Base-by-base conservation (phyloP, 306 rosid species). In the Ormosia semicastrata region DNA sequence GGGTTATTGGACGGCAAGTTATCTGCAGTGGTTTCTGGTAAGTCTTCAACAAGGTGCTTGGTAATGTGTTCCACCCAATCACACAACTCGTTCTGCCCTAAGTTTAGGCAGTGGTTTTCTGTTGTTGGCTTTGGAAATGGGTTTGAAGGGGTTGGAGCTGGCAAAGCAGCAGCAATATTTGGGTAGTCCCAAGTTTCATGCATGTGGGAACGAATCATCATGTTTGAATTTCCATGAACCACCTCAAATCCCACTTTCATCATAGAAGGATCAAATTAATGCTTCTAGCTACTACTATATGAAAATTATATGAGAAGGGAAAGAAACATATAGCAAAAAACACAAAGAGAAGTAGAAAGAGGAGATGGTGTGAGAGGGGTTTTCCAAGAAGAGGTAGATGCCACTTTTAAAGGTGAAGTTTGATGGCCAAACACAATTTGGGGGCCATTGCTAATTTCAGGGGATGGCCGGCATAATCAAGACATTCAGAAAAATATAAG, bases 391-490 rank as follows among this genome's bases (percentile, higher is more conserved):
- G 87, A 77, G 88, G 68, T n/a, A 80, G 54, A 40, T 56, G 81
- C 46, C 73, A 60, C 63, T 80, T 91, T 84, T 90, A 90, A 85
- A 87, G 88, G 86, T 34, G 64, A 79, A 81, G 4, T 66, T 47
- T 79, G 49, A 65, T 57, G 83, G 57, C 4, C 34, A 34, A 71
- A 84, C 66, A 85, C 77, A 56, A 79, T 75, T 5, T 53, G 10
- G 40, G 15, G 54, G 74, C 3, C 49, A 72, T 69, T 86, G 80
- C 65, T 11, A 57, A 73, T 72, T 80, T 77, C 75, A 64, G 18
- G 67, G 82, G 64, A 85, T 81, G 91, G 97, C 97, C 98, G 95
- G 97, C 97, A 90, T 85, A 85, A 73, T 77, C 41, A 83, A 88
- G 89, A 64, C 97, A 83, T 15, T 24, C 4, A 74, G 87, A 90